Evolutionary conservation across 2,329 filamentous ascomycete species (phyloP), one percentile per base, ranked within the genome.

Genomic region (Bimuria novae-zelandiae): DNA sequence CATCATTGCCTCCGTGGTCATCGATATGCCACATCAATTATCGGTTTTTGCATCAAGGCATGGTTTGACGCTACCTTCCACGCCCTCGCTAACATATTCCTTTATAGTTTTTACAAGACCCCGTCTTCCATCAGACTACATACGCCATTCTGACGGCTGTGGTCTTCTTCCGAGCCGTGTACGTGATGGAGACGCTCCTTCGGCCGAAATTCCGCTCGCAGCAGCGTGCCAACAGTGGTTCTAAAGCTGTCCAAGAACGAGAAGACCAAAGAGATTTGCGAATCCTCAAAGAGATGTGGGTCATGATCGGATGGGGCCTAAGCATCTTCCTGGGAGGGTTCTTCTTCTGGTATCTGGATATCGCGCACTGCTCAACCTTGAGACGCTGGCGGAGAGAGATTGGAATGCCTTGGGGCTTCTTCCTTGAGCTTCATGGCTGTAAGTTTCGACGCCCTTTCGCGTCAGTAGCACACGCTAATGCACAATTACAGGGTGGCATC

Each of bases 121-220:
- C 91, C 0, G 79, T 84, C 1, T 95, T 95, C 72, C 91, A 95
- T 74, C 90, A 95, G 70, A 86, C 85, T 55, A 88, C 87, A 4
- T 95, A 92, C 63, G 89, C 86, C 1, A 68, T 88, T 3, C 76
- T 95, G 37, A 94, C 90, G 0, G 80, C 81, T 4, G 78, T 86
- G 36, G 84, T 93, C 19, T 80, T 94, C 21, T 77, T 89, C 48
- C 85, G 89, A 29, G 88, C 86, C 63, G 87, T 92, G 79, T 90
- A 85, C 69, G 84, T 89, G 22, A 93, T 93, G 88, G 87, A 90
- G 62, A 73, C 80, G 45, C 83, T 80, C 29, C 76, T 89, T 33
- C 80, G 86, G 10, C 86, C 86, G 7, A 80, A 77, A 5, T 79
- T 82, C 49, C 68, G 71, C 19, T 65, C 69, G 63, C 74, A 54